These are phyloP conservation scores for Picochlorum costavermella DNA, from an alignment of 139 green algal genomes.

Conservation along the genomic window DNA sequence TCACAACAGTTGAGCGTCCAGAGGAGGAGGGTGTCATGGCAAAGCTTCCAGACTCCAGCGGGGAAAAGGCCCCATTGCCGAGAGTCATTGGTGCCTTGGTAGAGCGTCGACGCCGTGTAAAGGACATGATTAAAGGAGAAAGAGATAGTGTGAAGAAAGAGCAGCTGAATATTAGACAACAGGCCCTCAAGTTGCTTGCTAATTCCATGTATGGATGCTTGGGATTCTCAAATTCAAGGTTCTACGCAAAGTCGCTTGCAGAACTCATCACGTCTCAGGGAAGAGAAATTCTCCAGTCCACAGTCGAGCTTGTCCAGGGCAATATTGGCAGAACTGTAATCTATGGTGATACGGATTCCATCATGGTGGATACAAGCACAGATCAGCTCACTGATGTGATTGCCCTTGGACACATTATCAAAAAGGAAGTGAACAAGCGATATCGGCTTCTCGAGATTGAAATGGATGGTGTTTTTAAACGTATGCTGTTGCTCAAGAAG, in stretches of 20 bases:
- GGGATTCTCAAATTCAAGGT: conserved; percentile 83
- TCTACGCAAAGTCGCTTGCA: conserved; percentile 88
- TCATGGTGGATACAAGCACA: conserved; percentile 88
- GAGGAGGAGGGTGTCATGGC: conserved; percentile 23
- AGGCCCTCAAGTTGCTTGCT: conserved; percentile 94
- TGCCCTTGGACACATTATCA: conserved; percentile 57
- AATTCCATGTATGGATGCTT: conserved; percentile 99
- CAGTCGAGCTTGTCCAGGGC: conserved; percentile 85
- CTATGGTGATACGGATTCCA: conserved; percentile 96
- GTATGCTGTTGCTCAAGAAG: conserved; percentile 99
- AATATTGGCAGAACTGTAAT: conserved; percentile 73
- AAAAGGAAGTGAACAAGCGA: conserved; percentile 58
- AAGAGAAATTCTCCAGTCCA: conserved; percentile 86
- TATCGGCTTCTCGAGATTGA: conserved; percentile 96
- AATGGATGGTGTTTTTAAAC: conserved; percentile 88
- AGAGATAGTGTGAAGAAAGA: conserved; percentile 47
- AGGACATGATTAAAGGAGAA: conserved; percentile 73
- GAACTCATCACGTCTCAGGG: conserved; percentile 91
- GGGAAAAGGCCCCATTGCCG: conserved; percentile 58
- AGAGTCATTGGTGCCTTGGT: conserved; percentile 57
- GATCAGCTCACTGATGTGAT: conserved; percentile 54
- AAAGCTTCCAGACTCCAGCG: conserved; percentile 22
- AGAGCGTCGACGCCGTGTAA: conserved; percentile 63
- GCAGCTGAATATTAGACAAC: conserved; percentile 57
- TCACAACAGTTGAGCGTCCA: conserved; percentile 85